phyloP scores from a whole-genome alignment of 2,329 filamentous ascomycete genomes.

The Fusarium sp. region DNA sequence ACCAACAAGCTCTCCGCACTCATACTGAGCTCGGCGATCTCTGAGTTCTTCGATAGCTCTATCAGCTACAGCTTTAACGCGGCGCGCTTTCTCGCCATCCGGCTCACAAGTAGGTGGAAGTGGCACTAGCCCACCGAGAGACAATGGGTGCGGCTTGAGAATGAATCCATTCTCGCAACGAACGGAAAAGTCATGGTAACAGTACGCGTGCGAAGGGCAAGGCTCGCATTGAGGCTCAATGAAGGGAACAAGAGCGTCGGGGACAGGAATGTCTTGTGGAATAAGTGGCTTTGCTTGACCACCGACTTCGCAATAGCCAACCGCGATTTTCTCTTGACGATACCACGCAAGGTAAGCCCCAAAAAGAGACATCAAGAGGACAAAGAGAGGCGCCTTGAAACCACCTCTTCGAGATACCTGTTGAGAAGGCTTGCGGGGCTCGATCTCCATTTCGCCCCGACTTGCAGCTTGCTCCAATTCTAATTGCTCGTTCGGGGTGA shows the following conservation, averaged over 20 bases:
- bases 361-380: slow-evolving; percentile 75
- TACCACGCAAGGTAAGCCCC: slow-evolving; percentile 83
- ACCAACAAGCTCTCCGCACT: slow-evolving; percentile 80
- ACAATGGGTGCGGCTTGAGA: slow-evolving; percentile 83
- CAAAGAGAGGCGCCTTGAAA: slow-evolving; percentile 72
- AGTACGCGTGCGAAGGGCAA: slow-evolving; percentile 90
- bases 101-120: slow-evolving; percentile 92
- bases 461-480: slow-evolving; percentile 76
- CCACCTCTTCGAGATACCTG: slow-evolving; percentile 53
- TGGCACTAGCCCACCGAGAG: slow-evolving; percentile 81
- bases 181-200: slow-evolving; percentile 79
- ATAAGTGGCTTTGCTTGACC: slow-evolving; percentile 64
- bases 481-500: slow-evolving; percentile 89
- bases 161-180: slow-evolving; percentile 90
- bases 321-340: slow-evolving; percentile 92
- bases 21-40: slow-evolving; percentile 85
- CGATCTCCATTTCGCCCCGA: slow-evolving; percentile 58
- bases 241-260: slow-evolving; percentile 75
- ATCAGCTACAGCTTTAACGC: slow-evolving; percentile 87
- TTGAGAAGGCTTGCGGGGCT: slow-evolving; percentile 54
- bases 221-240: slow-evolving; percentile 86
- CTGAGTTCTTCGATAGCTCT: slow-evolving; percentile 87
- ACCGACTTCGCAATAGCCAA: slow-evolving; percentile 92
- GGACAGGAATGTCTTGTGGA: slow-evolving; percentile 64
- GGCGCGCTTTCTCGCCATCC: slow-evolving; percentile 89